phyloP scores from a whole-genome alignment of 148 eudicot species.

The Camellia japonica region DNA sequence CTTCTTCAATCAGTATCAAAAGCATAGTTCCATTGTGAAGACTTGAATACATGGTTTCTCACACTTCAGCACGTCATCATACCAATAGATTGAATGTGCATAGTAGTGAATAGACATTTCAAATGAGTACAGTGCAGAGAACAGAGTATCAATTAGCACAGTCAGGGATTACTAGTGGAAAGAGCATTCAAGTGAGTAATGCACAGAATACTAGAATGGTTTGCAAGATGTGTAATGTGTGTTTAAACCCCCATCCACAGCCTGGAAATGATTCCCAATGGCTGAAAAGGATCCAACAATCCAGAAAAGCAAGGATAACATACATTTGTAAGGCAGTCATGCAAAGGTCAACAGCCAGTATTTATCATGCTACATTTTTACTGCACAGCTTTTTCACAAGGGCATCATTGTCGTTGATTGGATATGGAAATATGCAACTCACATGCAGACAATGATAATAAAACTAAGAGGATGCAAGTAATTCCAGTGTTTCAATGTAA shows the following conservation, averaged over 20 bases:
- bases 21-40: not conserved
- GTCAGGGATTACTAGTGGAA: not conserved
- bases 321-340: not conserved
- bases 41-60: not conserved
- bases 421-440: not conserved
- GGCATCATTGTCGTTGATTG: not conserved
- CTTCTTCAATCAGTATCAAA: not conserved
- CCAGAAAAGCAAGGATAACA: not conserved
- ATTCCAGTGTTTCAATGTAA: not conserved
- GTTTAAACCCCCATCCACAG: not conserved
- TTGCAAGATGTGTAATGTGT: not conserved
- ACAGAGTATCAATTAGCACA: not conserved
- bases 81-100: not conserved
- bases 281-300: not conserved
- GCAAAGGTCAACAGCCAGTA: not conserved
- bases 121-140: not conserved
- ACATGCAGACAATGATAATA: not conserved
- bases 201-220: not conserved
- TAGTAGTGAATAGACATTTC: not conserved
- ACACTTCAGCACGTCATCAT: not conserved
- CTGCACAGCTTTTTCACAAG: too few relatives aligned
- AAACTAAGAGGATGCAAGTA: not conserved
- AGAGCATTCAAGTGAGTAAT: not conserved
- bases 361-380: not conserved
- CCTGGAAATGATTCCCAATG: not conserved